Percentiles rank a stretch among this genome's conserved stretches.
Conservation (phyloP, 108 stramenopile genomes). For the Pseudonitzschia multistriata region DNA sequence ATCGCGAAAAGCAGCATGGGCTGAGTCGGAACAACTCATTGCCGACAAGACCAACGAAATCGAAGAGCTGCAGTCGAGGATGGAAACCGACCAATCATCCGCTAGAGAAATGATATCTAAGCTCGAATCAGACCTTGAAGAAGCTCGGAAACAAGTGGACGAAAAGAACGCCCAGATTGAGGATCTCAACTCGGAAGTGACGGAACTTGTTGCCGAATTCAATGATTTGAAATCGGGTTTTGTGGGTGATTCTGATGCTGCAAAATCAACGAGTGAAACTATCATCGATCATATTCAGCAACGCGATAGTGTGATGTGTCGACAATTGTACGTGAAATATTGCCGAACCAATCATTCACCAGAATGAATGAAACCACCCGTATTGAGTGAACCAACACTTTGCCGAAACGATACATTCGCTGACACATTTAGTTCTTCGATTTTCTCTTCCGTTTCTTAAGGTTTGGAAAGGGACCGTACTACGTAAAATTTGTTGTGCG, state of each 20-base stretch:
- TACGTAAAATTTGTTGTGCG: slow-evolving; percentile 3
- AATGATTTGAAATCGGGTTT: neutral
- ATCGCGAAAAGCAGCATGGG: neutral
- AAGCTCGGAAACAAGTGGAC: neutral
- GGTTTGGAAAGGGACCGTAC: slow-evolving; percentile 15
- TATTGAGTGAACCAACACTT: neutral
- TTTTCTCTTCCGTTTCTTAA: neutral
- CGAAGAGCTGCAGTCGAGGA: neutral
- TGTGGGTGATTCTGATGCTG: neutral
- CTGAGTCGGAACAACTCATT: neutral
- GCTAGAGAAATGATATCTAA: neutral
- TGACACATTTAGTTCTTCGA: too few species aligned
- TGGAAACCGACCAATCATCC: neutral
- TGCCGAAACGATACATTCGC: neutral
- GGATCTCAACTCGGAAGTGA: neutral
- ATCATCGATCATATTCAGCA: slow-evolving; percentile 13
- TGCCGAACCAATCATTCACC: too few species aligned
- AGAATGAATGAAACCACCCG: too few species aligned
- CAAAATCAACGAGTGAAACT: slow-evolving; percentile 1
- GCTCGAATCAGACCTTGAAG: slow-evolving; percentile 1
- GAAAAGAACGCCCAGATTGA: neutral
- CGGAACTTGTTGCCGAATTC: neutral
- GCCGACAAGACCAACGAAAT: neutral
- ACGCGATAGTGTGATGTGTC: slow-evolving; percentile 8
- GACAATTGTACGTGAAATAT: slow-evolving; percentile 11